phyloP scores from a whole-genome alignment of 2,329 filamentous ascomycete genomes.

The Thelonectria blattea region DNA sequence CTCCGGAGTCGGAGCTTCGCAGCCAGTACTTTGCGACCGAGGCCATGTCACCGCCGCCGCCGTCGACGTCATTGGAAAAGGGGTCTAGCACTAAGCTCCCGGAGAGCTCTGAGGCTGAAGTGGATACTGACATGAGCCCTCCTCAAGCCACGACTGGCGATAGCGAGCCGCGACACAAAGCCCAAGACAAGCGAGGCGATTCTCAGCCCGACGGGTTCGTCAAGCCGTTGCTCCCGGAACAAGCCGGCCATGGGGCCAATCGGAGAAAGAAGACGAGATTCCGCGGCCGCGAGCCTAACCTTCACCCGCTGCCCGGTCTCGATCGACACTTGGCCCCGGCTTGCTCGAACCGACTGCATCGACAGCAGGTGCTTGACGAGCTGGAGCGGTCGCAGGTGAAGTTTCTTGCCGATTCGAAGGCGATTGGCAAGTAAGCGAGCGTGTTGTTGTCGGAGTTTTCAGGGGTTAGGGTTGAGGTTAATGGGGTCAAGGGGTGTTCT shows the following conservation, averaged over 20 bases:
- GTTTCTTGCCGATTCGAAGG: slow-evolving; percentile 34
- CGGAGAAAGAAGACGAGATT: slow-evolving; percentile 22
- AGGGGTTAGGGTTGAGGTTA: too few relatives aligned
- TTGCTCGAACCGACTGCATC: slow-evolving; percentile 18
- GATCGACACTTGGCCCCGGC: slow-evolving; percentile 31
- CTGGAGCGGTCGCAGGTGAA: slow-evolving; percentile 39
- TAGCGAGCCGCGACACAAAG: neutral
- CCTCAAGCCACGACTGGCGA: neutral
- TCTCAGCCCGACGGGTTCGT: slow-evolving; percentile 25
- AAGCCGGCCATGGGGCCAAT: slow-evolving; percentile 10
- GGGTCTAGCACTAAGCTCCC: neutral
- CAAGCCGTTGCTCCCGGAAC: slow-evolving; percentile 10
- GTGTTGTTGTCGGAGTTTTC: too few relatives aligned
- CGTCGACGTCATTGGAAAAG: neutral
- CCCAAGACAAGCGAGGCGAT: neutral
- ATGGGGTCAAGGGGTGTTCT: too few relatives aligned
- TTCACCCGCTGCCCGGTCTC: slow-evolving; percentile 35
- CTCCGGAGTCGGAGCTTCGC: slow-evolving; percentile 12
- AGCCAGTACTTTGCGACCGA: slow-evolving; percentile 29
- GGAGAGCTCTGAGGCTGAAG: neutral
- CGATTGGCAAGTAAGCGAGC: neutral
- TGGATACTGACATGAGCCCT: neutral
- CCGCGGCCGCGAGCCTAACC: slow-evolving; percentile 24
- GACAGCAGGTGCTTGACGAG: slow-evolving; percentile 37
- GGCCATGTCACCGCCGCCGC: neutral